Percentiles rank a stretch among this genome's conserved stretches.
These are phyloP conservation scores for Teratosphaeria nubilosa DNA, from an alignment of 2,329 filamentous ascomycete species.

Conservation along the genomic window DNA sequence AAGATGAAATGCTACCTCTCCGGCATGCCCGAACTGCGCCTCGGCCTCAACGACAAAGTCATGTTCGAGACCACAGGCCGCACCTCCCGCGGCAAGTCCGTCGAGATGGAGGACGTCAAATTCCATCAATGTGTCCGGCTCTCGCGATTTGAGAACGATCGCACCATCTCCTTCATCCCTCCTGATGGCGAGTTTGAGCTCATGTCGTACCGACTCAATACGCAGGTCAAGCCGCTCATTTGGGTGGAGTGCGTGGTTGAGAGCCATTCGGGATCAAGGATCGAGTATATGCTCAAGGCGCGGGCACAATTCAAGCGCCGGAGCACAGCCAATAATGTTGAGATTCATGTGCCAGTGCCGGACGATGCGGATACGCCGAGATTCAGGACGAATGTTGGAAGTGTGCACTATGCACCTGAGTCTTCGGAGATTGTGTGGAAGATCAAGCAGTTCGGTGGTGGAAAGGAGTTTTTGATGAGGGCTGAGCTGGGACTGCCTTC, in stretches of 20 bases:
- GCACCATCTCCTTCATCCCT: conserved; percentile 97
- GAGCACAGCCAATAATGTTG: conserved; percentile 96
- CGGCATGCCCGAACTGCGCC: conserved; percentile 89
- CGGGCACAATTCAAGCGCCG: conserved; percentile 96
- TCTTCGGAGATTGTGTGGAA: conserved; percentile 99
- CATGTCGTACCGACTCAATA: conserved; percentile 98
- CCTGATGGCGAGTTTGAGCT: conserved; percentile 99
- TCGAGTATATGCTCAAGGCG: conserved; percentile 99
- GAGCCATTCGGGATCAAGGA: conserved; percentile 85
- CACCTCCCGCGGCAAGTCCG: conserved; percentile 87
- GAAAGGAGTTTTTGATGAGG: conserved; percentile 97
- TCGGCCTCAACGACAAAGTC: conserved; percentile 96
- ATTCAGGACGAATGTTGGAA: conserved; percentile 94
- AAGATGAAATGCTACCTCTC: conserved; percentile 99
- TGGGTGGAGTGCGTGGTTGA: conserved; percentile 99
- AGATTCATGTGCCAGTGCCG: conserved; percentile 92
- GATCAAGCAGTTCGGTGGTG: conserved; percentile 98
- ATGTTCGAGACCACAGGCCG: conserved; percentile 98
- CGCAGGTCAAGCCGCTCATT: conserved; percentile 94
- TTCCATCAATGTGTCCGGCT: conserved; percentile 97
- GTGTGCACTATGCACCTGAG: conserved; percentile 94
- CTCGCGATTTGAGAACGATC: conserved; percentile 93
- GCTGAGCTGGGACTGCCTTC: conserved; percentile 90
- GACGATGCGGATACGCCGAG: conserved; percentile 93
- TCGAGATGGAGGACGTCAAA: conserved; percentile 99